These are phyloP conservation scores for Beauveria sp. DNA, from an alignment of 2,329 filamentous ascomycete genomes.

Conservation along the genomic window DNA sequence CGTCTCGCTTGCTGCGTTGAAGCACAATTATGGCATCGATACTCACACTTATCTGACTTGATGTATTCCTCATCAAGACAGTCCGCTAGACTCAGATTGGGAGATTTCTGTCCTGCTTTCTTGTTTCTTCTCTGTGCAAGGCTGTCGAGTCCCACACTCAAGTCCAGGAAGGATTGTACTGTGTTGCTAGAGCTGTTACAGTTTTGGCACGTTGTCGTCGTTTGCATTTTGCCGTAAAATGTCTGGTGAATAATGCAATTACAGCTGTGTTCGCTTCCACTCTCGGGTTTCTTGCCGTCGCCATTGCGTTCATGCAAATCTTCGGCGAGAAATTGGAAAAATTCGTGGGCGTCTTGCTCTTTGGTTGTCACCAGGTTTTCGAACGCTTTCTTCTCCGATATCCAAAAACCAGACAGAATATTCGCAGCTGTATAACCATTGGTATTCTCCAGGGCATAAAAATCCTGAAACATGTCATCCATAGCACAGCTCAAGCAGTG, in stretches of 20 bases:
- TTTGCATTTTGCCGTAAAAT: slow-evolving; percentile 87
- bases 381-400: slow-evolving; percentile 65
- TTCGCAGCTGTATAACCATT: slow-evolving; percentile 87
- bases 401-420: slow-evolving; percentile 85
- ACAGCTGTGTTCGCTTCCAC: slow-evolving; percentile 57
- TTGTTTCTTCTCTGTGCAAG: slow-evolving; percentile 58
- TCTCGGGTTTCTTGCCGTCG: slow-evolving; percentile 56
- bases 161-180: slow-evolving; percentile 82
- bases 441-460: slow-evolving; percentile 65
- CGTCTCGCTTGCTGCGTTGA: slow-evolving; percentile 73
- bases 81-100: slow-evolving; percentile 49
- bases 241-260: slow-evolving; percentile 90
- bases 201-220: slow-evolving; percentile 82
- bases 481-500: slow-evolving; percentile 63
- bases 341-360: slow-evolving; percentile 95
- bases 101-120: slow-evolving; percentile 41
- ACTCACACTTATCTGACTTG: slow-evolving; percentile 78
- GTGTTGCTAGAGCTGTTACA: slow-evolving; percentile 77
- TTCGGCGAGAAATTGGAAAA: slow-evolving; percentile 91
- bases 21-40: slow-evolving; percentile 76
- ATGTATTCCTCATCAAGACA: slow-evolving; percentile 85
- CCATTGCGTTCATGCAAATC: slow-evolving; percentile 80
- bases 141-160: slow-evolving; percentile 78
- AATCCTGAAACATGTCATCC: slow-evolving; percentile 68
- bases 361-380: slow-evolving; percentile 80